Evolutionary conservation across 768 basidiomycete genomes (phyloP).

Genomic region (Boletus rex-veris): DNA sequence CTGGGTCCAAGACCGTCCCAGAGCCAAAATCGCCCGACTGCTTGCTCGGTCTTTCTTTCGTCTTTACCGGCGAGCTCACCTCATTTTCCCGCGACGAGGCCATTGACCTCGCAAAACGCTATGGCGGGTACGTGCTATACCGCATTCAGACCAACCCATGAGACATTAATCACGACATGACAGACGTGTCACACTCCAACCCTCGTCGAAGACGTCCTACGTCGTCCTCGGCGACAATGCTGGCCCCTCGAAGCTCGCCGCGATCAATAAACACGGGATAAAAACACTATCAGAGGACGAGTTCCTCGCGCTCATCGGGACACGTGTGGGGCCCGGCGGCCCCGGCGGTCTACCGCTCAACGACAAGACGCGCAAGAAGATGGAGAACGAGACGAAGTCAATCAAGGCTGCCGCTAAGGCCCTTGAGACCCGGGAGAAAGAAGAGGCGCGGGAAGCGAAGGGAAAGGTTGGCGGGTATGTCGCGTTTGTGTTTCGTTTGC

Average conservation of each 20-base stretch:
- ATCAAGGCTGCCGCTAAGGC: constrained; percentile 71
- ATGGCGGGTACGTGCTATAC: constrained; percentile 67
- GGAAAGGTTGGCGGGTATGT: constrained; percentile 20
- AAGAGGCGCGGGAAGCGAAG: constrained; percentile 6
- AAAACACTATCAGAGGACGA: constrained; percentile 81
- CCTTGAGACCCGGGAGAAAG: constrained; percentile 47
- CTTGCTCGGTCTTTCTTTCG: constrained; percentile 82
- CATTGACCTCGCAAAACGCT: constrained; percentile 84
- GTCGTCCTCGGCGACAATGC: constrained; percentile 88
- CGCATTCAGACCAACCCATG: too few species aligned
- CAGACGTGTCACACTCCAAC: constrained; percentile 83
- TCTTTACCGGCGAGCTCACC: constrained; percentile 91
- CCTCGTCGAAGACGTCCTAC: constrained; percentile 85
- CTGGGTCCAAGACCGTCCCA: constrained; percentile 59
- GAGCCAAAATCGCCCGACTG: constrained; percentile 77
- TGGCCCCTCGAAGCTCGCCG: constrained; percentile 82
- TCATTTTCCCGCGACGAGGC: constrained; percentile 89
- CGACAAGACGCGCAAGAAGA: constrained; percentile 77
- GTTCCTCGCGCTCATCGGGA: constrained; percentile 79
- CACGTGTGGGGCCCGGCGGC: constrained; percentile 49
- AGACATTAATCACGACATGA: not conserved
- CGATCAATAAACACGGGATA: constrained; percentile 78
- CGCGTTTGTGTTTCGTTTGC: too few species aligned
- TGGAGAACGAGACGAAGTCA: constrained; percentile 75
- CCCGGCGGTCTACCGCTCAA: constrained; percentile 48